These are phyloP conservation scores for Pyrus betulifolia DNA, from an alignment of 306 rosid species.

Conservation along the genomic window DNA sequence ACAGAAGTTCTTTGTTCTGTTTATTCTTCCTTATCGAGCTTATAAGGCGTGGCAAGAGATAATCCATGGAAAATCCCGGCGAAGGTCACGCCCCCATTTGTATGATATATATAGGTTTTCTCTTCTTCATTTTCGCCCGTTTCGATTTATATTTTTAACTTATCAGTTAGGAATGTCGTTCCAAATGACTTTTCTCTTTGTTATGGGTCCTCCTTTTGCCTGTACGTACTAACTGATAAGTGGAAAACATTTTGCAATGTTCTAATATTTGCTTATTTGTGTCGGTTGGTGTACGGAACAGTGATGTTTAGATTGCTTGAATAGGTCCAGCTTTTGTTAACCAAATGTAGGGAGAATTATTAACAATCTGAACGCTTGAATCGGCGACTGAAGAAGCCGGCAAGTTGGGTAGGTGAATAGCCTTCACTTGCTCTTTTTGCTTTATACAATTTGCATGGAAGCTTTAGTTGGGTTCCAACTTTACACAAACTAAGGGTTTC, in stretches of 20 bases:
- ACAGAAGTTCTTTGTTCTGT: slow-evolving; percentile 40
- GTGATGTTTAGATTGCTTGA: background rate
- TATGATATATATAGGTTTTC: slow-evolving; percentile 42
- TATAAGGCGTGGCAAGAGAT: slow-evolving; percentile 13
- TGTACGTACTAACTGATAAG: slow-evolving; percentile 4
- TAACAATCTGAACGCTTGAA: too few relatives aligned
- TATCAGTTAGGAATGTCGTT: slow-evolving; percentile 13
- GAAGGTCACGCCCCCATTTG: slow-evolving; percentile 30
- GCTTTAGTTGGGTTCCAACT: too few relatives aligned
- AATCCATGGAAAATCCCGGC: slow-evolving; percentile 17
- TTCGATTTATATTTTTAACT: background rate
- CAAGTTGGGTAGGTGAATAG: too few relatives aligned
- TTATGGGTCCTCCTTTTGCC: background rate
- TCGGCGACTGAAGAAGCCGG: too few relatives aligned
- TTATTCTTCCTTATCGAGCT: slow-evolving; percentile 29
- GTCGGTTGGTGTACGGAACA: background rate
- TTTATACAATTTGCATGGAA: too few relatives aligned
- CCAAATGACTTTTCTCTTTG: background rate
- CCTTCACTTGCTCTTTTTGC: too few relatives aligned
- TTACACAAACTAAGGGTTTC: too few relatives aligned
- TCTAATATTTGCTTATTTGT: background rate
- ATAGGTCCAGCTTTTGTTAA: background rate
- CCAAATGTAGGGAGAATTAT: too few relatives aligned
- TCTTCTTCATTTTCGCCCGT: too few relatives aligned
- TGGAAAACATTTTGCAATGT: background rate